Evolutionary conservation across 2,329 filamentous ascomycete species (phyloP).

Genomic region (Penicillium occitanis): DNA sequence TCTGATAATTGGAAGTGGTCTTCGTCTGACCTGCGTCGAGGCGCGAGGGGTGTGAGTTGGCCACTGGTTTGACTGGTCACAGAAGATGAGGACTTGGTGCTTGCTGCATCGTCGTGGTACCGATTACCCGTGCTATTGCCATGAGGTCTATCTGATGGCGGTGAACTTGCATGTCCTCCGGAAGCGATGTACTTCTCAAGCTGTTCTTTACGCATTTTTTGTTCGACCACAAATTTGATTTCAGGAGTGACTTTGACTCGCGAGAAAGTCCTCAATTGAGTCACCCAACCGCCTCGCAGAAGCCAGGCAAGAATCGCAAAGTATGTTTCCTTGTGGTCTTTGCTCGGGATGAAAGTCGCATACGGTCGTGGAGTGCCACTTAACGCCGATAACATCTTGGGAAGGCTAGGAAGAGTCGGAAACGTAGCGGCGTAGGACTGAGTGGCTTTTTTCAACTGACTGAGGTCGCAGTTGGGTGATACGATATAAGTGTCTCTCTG

Average conservation of each 20-base stretch:
- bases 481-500: slow-evolving; percentile 88
- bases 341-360: slow-evolving; percentile 78
- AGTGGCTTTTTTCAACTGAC: slow-evolving; percentile 66
- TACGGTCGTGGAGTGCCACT: slow-evolving; percentile 80
- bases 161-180: slow-evolving; percentile 30
- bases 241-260: slow-evolving; percentile 83
- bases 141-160: slow-evolving; percentile 19
- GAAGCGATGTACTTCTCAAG: slow-evolving; percentile 45
- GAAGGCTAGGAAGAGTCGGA: slow-evolving; percentile 75
- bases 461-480: slow-evolving; percentile 81
- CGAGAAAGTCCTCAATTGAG: slow-evolving; percentile 85
- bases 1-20: slow-evolving; percentile 32
- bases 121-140: slow-evolving; percentile 15
- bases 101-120: slow-evolving; percentile 29
- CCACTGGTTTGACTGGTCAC: slow-evolving; percentile 41
- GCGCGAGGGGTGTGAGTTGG: slow-evolving; percentile 39
- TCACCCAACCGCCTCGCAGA: slow-evolving; percentile 88
- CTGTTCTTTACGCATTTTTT: slow-evolving; percentile 66
- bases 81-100: slow-evolving; percentile 41
- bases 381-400: slow-evolving; percentile 82
- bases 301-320: slow-evolving; percentile 92
- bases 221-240: slow-evolving; percentile 76
- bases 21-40: slow-evolving; percentile 30
- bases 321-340: slow-evolving; percentile 82
- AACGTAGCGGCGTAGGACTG: slow-evolving; percentile 75